Evolutionary conservation across 2,329 filamentous ascomycete species (phyloP).

Genomic region (Neopestalotiopsis sp.): DNA sequence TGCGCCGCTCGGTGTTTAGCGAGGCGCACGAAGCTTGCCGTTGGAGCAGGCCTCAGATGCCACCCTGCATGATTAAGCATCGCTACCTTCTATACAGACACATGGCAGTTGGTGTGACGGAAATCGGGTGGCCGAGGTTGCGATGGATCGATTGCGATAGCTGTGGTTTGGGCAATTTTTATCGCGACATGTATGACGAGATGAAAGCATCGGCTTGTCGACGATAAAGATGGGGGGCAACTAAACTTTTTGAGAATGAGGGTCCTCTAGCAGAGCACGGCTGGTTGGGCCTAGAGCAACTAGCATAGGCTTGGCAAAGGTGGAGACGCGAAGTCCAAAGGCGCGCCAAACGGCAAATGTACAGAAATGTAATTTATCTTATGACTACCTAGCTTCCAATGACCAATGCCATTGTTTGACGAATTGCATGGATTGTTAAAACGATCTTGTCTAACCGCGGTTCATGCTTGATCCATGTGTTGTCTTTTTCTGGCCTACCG

Average conservation of each 20-base stretch:
- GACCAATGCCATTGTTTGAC: no score
- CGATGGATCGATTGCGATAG: neutral
- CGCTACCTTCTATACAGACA: slow-evolving; percentile 31
- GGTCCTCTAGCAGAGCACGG: neutral
- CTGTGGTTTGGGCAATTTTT: neutral
- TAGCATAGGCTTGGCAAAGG: no score
- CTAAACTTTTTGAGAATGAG: slow-evolving; percentile 10
- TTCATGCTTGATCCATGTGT: no score
- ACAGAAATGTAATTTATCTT: no score
- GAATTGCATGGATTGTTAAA: no score
- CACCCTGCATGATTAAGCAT: slow-evolving; percentile 47
- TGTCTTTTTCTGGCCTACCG: no score
- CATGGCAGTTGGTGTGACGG: slow-evolving; percentile 27
- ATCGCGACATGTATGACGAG: slow-evolving; percentile 10
- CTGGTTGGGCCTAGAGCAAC: no score
- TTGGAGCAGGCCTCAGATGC: slow-evolving; percentile 46
- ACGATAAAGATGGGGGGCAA: neutral
- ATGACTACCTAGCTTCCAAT: no score
- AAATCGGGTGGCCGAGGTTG: no score
- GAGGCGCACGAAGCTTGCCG: slow-evolving; percentile 56
- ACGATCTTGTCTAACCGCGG: no score
- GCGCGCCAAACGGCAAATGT: no score
- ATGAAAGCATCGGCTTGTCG: neutral
- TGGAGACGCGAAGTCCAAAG: no score
- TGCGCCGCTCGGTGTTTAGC: slow-evolving; percentile 52